These are phyloP conservation scores for Gloeophyllum trabeum DNA, from an alignment of 768 basidiomycete genomes.

Conservation along the genomic window DNA sequence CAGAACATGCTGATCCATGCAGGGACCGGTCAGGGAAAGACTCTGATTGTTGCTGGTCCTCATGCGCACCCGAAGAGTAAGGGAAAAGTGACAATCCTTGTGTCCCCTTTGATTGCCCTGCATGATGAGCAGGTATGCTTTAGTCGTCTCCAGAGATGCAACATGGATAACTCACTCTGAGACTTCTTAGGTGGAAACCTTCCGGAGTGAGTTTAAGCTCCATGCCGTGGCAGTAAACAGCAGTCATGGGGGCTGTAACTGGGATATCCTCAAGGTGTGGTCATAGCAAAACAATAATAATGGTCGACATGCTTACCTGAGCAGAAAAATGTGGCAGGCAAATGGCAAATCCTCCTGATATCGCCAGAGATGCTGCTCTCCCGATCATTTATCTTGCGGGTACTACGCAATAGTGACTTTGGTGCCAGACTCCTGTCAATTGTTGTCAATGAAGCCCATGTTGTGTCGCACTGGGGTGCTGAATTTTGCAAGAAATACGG, in stretches of 20 bases:
- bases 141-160: conserved; percentile 3
- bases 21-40: conserved; percentile 25
- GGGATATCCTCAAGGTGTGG: conserved; percentile 15
- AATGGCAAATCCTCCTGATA: conserved; percentile 14
- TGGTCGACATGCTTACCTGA: neutral
- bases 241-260: conserved; percentile 17
- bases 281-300: no score
- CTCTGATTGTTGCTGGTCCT: conserved; percentile 26
- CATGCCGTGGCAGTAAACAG: conserved; percentile 21
- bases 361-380: conserved; percentile 20
- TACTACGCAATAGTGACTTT: conserved; percentile 13
- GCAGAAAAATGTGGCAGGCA: conserved; percentile 8
- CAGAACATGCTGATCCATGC: conserved; percentile 25
- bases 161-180: neutral
- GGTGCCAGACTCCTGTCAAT: conserved; percentile 11
- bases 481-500: conserved; percentile 17
- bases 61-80: conserved; percentile 15
- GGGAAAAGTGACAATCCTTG: conserved; percentile 22
- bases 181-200: conserved; percentile 17
- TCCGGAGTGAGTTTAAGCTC: conserved; percentile 18
- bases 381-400: conserved; percentile 10
- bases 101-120: conserved; percentile 26
- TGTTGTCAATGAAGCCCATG: conserved; percentile 19
- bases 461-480: conserved; percentile 20
- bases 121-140: conserved; percentile 24